These are phyloP conservation scores for Xerophyta viscosa DNA, from an alignment of 106 monocot species.

Conservation along the genomic window DNA sequence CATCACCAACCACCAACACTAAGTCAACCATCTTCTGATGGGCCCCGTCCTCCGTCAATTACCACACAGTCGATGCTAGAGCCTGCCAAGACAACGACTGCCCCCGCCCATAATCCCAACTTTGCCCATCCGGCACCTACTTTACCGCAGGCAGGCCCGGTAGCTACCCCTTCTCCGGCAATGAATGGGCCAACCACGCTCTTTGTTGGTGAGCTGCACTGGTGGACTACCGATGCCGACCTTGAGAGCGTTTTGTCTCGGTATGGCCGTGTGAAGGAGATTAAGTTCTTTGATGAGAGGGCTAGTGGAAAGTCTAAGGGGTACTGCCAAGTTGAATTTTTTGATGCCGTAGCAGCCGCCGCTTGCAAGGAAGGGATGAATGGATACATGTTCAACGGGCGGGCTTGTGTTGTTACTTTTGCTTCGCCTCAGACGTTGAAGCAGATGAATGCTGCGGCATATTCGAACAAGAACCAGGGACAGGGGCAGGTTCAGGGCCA, in stretches of 20 bases:
- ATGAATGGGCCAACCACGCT: conserved; percentile 29
- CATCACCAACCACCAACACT: too few species aligned
- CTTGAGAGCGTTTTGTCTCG: conserved; percentile 59
- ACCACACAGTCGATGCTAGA: conserved; percentile 4
- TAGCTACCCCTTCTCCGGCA: too few species aligned
- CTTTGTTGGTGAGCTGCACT: conserved; percentile 72
- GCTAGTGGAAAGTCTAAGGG: conserved; percentile 95
- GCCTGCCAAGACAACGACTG: conserved; percentile 29
- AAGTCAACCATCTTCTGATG: too few species aligned
- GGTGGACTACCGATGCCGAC: conserved; percentile 93
- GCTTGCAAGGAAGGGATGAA: conserved; percentile 85
- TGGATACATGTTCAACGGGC: conserved; percentile 63
- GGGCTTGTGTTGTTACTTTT: conserved; percentile 69
- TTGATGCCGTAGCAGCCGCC: conserved; percentile 43
- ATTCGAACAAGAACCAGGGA: conserved; percentile 53
- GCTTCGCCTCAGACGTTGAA: conserved; percentile 45
- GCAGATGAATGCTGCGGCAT: conserved; percentile 46
- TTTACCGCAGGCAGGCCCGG: not conserved
- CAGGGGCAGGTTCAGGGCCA: conserved; percentile 36
- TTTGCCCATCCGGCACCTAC: not conserved
- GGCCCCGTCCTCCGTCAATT: not conserved
- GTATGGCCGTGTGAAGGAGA: conserved; percentile 77
- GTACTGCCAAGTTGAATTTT: conserved; percentile 86
- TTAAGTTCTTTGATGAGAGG: conserved; percentile 84
- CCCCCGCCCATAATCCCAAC: conserved; percentile 14